Evolutionary conservation across 768 basidiomycete species (phyloP).

Genomic region (Vishniacozyma victoriae): DNA sequence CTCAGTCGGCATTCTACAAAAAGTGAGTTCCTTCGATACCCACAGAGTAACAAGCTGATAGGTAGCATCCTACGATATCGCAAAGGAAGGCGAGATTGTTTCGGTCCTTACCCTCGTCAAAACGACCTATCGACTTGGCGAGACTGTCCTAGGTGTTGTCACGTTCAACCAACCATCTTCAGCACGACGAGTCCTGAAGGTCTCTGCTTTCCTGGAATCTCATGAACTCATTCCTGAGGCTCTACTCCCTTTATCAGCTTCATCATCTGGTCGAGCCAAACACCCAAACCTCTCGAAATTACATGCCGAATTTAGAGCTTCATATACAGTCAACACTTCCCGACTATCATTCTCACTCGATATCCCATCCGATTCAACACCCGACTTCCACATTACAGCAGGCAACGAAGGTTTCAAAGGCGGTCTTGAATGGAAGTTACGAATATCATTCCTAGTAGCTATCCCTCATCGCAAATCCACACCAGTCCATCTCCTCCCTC

Average conservation of each 20-base stretch:
- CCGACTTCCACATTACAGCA: slow-evolving; percentile 68
- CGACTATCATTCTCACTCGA: slow-evolving; percentile 83
- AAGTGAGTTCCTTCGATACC: slow-evolving; percentile 52
- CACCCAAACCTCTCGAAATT: slow-evolving; percentile 58
- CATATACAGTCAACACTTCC: slow-evolving; percentile 64
- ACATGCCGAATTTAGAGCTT: slow-evolving; percentile 79
- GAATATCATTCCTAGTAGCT: slow-evolving; percentile 76
- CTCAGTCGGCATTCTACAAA: slow-evolving; percentile 84
- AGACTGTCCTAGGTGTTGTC: slow-evolving; percentile 83
- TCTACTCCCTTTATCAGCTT: slow-evolving; percentile 56
- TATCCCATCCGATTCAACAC: slow-evolving; percentile 85
- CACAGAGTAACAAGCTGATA: slow-evolving; percentile 2
- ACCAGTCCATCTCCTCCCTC: slow-evolving; percentile 11
- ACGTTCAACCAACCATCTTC: slow-evolving; percentile 72
- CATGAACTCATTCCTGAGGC: slow-evolving; percentile 60
- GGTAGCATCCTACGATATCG: slow-evolving; percentile 87
- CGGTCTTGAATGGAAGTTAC: slow-evolving; percentile 85
- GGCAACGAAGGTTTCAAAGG: slow-evolving; percentile 52
- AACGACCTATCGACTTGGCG: slow-evolving; percentile 82
- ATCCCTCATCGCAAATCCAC: slow-evolving; percentile 47
- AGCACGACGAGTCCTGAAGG: slow-evolving; percentile 73
- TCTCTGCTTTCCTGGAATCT: slow-evolving; percentile 81
- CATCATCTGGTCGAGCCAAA: slow-evolving; percentile 34
- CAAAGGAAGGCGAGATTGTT: slow-evolving; percentile 82
- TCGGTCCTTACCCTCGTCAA: slow-evolving; percentile 89